Evolutionary conservation across 1,284 basidiomycete genomes (phyloP), one percentile per base, ranked within the genome.

Genomic region (Papiliotrema terrestris): DNA sequence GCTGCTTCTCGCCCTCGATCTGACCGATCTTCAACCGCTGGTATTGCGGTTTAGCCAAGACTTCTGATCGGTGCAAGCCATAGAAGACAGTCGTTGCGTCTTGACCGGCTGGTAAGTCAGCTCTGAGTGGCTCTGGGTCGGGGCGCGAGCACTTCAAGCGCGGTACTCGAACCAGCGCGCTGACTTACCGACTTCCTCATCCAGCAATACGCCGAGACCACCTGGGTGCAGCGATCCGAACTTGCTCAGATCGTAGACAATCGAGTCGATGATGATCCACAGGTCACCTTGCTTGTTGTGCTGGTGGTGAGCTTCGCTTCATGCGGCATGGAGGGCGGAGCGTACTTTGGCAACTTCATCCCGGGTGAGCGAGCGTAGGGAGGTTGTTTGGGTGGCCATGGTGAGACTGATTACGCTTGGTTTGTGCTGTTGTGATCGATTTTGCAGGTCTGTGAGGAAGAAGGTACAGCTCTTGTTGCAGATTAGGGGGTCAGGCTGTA

Each of bases 41-140:
- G 68, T 89, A 91, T 70, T 87, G 85, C 8, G 86, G 86, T 60
- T 84, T 84, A 62, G 81, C 78, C 49, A 94, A 83, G 15, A 93
- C 82, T 64, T 92, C 89, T 56, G 84, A 82, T 36, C 88, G 81
- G 72, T 94, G 91, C 44, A 94, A 82, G 45, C 86, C 84, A 67
- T 86, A 93, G 79, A 93, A 93, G 2, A 83, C 84, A 52, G 91
- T 87, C 0, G 91, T 92, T 3, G 88, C 89, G 70, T 94, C 90
- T 71, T 88, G 81, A 4, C 88, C 89, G 55, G 86, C 87, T 85
- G 45, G 13, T 37, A 6, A 9, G 4, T 50, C 29, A 42, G 49
- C 38, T 45, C 44, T 4, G n/a, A 8, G 8, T 4, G 6, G 5
- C 29, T 32, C 29, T 32, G 6, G 29, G 5, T n/a, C n/a, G n/a